phyloP scores from a whole-genome alignment of 805 yeast genomes.

The Candida sithepensis region DNA sequence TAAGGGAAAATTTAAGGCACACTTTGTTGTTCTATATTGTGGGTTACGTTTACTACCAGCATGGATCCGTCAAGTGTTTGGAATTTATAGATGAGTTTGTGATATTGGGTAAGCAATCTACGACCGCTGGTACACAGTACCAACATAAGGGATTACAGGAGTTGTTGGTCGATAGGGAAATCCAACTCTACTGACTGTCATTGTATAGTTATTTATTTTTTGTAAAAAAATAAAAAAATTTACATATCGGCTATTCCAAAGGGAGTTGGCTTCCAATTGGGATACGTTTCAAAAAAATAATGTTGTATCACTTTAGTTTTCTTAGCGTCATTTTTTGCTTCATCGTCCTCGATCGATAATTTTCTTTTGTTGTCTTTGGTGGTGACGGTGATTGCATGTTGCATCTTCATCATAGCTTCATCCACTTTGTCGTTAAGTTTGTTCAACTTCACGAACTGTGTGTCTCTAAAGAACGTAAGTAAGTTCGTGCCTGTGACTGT shows the following conservation, averaged over 20 bases:
- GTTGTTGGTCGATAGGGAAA: constrained; percentile 10
- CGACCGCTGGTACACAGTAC: too few species aligned
- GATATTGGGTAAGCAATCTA: constrained; percentile 25
- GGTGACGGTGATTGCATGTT: too few species aligned
- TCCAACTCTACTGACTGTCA: background rate
- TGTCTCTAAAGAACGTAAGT: constrained; percentile 5
- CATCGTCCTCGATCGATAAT: constrained; percentile 1
- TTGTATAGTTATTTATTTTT: background rate
- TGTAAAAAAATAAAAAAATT: too few species aligned
- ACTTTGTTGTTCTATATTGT: constrained; percentile 19
- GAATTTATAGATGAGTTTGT: constrained; percentile 28
- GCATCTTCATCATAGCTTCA: background rate
- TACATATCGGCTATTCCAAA: constrained; percentile 37
- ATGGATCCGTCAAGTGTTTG: constrained; percentile 15
- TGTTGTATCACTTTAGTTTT: background rate
- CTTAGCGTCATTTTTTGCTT: constrained; percentile 1
- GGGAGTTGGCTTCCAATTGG: constrained; percentile 51
- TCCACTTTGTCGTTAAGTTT: constrained; percentile 11
- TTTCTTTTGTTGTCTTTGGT: too few species aligned
- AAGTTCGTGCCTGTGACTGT: constrained; percentile 4
- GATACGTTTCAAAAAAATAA: constrained; percentile 30
- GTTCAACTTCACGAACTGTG: constrained; percentile 5
- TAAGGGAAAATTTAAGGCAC: constrained; percentile 17
- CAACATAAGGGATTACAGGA: constrained; percentile 28
- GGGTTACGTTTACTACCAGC: constrained; percentile 26